Base-by-base conservation (phyloP, 495 filamentous ascomycete species). In the Xylaria bambusicola region DNA sequence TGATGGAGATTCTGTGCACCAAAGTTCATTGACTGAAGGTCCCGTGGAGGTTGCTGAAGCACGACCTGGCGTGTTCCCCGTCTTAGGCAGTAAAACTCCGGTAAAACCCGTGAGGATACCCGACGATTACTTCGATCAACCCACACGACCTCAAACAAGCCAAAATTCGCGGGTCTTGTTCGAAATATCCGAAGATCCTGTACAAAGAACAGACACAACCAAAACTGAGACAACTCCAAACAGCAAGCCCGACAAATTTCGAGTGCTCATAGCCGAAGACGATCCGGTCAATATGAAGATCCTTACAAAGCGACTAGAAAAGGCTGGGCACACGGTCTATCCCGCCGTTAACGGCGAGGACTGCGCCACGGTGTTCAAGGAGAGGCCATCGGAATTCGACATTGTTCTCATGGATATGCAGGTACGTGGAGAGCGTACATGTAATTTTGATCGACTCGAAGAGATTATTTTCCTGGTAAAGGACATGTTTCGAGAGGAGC, bases 321-420 rank as follows among this genome's bases (percentile, higher is more conserved):
- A 92, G 69, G 68, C 86, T 3, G 91, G 92, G 0, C 89, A 97
- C 66, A 75, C 80, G 15, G 88, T 95, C 0, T 71, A 78, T 13
- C 73, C 92, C 41, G 92, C 91, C 0, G 75, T 88, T 17, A 97
- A 98, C 65, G 93, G 93, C 1, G 87, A 96, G 68, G 91, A 93
- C 60, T 98, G 93, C 65, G 89, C 89, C 0, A 78, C 78, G 45
- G 75, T 82, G 6, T 93, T 90, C 66, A 75, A 70, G 24, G 85
- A 87, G 20, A 80, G 83, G 44, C 76, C 82, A 1, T 66, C 65
- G 41, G 69, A 54, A 15, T 95, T 87, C 64, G 92, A 98, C 71
- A 86, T 93, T n/a, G 78, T 98, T 17, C 78, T 98, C 66, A 98
- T 98, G 93, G 93, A 98, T 67, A 92, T 97, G 76, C 92, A 97